Base-by-base conservation (phyloP, 1,284 basidiomycete genomes). In the Ganoderma leucocontextum region DNA sequence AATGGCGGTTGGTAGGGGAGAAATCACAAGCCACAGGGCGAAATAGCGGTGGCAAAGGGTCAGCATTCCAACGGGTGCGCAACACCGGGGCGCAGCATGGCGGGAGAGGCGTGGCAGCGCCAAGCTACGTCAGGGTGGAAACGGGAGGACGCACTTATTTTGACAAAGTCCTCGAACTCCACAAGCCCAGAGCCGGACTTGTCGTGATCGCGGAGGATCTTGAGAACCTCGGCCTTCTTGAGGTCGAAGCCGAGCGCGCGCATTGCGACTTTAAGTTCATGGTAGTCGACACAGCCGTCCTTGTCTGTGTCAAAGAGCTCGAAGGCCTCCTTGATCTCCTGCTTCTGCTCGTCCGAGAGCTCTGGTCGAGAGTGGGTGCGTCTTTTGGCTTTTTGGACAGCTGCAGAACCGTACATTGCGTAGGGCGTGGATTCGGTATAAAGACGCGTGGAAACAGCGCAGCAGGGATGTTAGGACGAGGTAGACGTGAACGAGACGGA, bases 291-390 rank as follows among this genome's bases (percentile, higher is more conserved):
- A 63, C 87, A 91, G n/a, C 96, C 95, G 78, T 99, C 97, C 85
- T 98, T 98, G 87, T 99, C 97, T 41, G 96, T 95, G 83, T 99
- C 98, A 78, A 99, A 99, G 66, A 99, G 90, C 81, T 99, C 97
- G 78, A 99, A 99, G 0, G 98, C 98, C 79, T 99, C 98, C 79
- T 96, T 96, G 75, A 99, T 98, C 83, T 99, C 97, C 77, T 96
- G 93, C 75, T 95, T 94, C 80, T 99, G 97, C 79, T 99, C 97
- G 67, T 98, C 97, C 2, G 93, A 91, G 53, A 99, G 89, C 69
- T 95, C 92, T 70, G 92, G 93, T 38, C 91, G 91, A 41, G 87
- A 64, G 71, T 92, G 91, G 0, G 89, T 84, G 68, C 91, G 87
- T 71, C 92, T 82, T 38, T 92, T 93, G 49, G 89, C 87, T 79